These are phyloP conservation scores for Blastocystis sp. DNA, from an alignment of 352 stramenopile species.

Conservation along the genomic window DNA sequence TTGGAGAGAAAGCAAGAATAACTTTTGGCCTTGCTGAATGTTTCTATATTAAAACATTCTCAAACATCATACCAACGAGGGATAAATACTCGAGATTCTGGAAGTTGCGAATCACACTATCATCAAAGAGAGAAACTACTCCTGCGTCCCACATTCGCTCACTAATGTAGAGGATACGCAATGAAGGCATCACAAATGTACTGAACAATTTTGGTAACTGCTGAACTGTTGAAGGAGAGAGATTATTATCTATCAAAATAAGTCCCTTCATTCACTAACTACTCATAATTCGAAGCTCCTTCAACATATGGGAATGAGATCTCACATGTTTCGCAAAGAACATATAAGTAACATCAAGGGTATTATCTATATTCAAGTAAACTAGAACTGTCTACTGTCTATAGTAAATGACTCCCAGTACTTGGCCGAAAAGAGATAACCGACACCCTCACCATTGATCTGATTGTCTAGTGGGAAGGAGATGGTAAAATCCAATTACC, in stretches of 20 bases:
- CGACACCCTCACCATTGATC: constrained; percentile 17
- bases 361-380: neutral
- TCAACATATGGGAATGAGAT: constrained; percentile 23
- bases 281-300: constrained; percentile 39
- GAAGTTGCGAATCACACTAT: neutral
- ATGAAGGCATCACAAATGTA: constrained; percentile 1
- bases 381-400: neutral
- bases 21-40: neutral
- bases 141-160: neutral
- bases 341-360: constrained; percentile 16
- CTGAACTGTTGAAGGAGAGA: constrained; percentile 1
- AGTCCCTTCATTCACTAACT: neutral
- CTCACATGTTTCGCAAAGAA: constrained; percentile 7
- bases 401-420: constrained; percentile 56
- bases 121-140: neutral
- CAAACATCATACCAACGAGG: neutral
- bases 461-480: neutral
- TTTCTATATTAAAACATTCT: neutral
- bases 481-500: neutral
- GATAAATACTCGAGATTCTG: constrained; percentile 6
- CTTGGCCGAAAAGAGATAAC: neutral
- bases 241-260: constrained; percentile 21
- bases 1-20: neutral
- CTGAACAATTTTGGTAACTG: neutral
- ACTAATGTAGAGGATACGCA: neutral